Conservation (phyloP, 148 eudicot genomes). For the Rhododendron mucronatum region DNA sequence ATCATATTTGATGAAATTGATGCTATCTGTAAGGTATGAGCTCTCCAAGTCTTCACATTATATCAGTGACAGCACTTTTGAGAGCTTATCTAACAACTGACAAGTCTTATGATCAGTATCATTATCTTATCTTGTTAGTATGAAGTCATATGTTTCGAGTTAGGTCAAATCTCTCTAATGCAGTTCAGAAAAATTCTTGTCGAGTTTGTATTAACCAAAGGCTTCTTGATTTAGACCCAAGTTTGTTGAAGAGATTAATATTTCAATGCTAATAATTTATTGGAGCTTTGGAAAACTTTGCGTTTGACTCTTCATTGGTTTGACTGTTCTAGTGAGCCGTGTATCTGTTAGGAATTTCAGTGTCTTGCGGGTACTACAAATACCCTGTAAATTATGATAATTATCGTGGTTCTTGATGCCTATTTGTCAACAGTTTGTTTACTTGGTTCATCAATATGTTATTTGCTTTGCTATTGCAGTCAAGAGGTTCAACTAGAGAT, state of each 20-base stretch:
- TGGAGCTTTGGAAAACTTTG: neutral
- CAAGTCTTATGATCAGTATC: neutral
- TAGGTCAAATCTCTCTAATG: neutral
- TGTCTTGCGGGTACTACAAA: neutral
- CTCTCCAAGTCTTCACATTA: neutral
- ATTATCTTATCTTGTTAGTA: neutral
- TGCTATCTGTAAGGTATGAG: constrained; percentile 91
- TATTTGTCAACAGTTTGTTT: neutral
- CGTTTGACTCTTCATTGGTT: neutral
- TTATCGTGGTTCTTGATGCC: neutral
- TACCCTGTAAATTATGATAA: neutral
- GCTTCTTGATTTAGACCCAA: neutral
- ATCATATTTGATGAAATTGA: constrained; percentile 99
- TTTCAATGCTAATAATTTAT: neutral
- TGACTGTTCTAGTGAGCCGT: neutral
- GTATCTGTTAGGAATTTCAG: too few species aligned
- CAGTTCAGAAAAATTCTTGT: neutral
- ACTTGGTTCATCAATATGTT: constrained; percentile 8
- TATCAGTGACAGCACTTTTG: neutral
- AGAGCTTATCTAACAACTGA: constrained; percentile 1
- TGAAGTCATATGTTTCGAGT: neutral
- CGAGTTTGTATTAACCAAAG: neutral
- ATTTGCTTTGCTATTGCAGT: constrained; percentile 38
- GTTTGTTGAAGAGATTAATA: neutral
- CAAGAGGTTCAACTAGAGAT: constrained; percentile 98